Evolutionary conservation across 31 red algal species (phyloP).

Genomic region (Pterothamnion heteromorphum): DNA sequence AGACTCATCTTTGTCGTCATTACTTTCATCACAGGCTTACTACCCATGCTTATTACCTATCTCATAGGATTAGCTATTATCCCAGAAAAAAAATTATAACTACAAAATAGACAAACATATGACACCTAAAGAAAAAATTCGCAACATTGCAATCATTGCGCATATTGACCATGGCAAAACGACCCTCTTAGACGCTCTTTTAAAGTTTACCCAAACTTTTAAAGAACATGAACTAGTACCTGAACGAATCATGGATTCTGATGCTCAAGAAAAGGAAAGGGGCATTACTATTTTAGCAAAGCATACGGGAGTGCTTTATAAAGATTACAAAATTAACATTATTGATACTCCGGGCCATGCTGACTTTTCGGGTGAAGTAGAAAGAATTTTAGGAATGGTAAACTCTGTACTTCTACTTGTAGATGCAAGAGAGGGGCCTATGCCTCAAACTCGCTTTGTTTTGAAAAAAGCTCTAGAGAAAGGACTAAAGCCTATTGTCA

Average conservation of each 20-base stretch:
- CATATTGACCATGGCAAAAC: constrained; percentile 97
- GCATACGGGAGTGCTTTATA: constrained; percentile 65
- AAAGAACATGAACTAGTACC: constrained; percentile 77
- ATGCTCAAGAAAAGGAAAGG: constrained; percentile 83
- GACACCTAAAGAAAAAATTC: no score
- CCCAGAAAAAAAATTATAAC: no score
- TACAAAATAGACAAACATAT: no score
- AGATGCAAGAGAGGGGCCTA: constrained; percentile 86
- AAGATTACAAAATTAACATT: constrained; percentile 64
- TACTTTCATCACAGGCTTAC: no score
- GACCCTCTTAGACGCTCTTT: constrained; percentile 84
- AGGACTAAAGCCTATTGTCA: constrained; percentile 67
- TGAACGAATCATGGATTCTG: constrained; percentile 84
- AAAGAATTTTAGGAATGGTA: constrained; percentile 84
- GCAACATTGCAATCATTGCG: constrained; percentile 69
- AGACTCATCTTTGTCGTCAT: no score
- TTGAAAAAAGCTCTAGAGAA: constrained; percentile 82
- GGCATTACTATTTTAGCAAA: constrained; percentile 89
- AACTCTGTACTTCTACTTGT: constrained; percentile 84
- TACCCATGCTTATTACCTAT: no score
- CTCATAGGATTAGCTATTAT: no score
- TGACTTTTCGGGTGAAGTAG: constrained; percentile 89
- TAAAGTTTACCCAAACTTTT: constrained; percentile 71
- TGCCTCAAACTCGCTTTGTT: constrained; percentile 87
- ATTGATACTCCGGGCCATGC: constrained; percentile 93